Base-by-base conservation (phyloP, 495 filamentous ascomycete genomes). In the Durotheca rogersii region DNA sequence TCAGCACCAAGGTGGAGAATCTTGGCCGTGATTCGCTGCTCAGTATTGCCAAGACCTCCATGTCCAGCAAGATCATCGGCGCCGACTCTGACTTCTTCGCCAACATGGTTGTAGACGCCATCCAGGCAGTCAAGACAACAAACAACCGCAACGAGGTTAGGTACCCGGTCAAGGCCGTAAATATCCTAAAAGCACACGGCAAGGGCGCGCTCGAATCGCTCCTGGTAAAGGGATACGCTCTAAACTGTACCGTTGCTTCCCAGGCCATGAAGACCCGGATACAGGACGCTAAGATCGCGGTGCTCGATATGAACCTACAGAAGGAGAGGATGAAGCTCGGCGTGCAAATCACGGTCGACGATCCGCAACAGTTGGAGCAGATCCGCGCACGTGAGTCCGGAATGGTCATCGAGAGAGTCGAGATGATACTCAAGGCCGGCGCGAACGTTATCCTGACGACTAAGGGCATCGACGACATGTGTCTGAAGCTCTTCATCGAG, bases 261-360 rank as follows among this genome's bases (percentile, higher is more conserved):
- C 93, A 99, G 69, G 91, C 91, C 31, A 99, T 99, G 94, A 89
- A 81, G 60, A 99, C 94, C 18, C 83, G 90, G 53, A 77, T 97
- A 61, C 82, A 81, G 38, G 90, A 96, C 71, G 93, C 94, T 55
- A 96, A 95, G 74, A 97, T 99, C 68, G 93, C 93, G 33, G 88
- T 89, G 65, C 75, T 99, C 37, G 93, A 99, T 66, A 97, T 99
- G 75, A 99, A 99, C 71, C 70, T 99, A 55, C 92, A 96, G 67
- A 99, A 97, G 72, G 90, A 95, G 73, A 80, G 93, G 53, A 97
- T 99, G 93, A 96, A 97, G 79, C 76, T 99, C 11, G 93, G 93
- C 51, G 94, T 99, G 39, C 90, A 99, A 61, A 95, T 99, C 66
- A 96, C 93, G 15, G 87, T 99, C 43, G 93, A 97, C 46, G 93